Conservation (phyloP, 129 eudicot genomes). For the Calendula officinalis region DNA sequence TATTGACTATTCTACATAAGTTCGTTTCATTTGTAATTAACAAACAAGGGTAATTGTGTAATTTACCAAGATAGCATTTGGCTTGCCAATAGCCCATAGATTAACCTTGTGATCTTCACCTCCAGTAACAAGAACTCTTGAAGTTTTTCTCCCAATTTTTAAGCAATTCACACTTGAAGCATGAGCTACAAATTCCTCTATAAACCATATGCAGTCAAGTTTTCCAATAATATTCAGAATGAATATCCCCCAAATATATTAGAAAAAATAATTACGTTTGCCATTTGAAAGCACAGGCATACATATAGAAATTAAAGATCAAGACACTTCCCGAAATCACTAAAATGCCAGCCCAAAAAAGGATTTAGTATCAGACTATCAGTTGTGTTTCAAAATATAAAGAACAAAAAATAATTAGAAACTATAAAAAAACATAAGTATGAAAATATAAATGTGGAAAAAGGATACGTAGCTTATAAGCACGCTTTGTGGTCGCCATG, state of each 20-base stretch:
- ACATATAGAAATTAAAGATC: conserved; percentile 3
- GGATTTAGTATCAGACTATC: not conserved
- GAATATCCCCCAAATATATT: not conserved
- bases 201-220: conserved; percentile 25
- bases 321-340: conserved; percentile 17
- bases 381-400: not conserved
- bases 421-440: not conserved
- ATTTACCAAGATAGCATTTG: conserved; percentile 84
- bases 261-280: not conserved
- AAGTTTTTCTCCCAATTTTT: conserved; percentile 90
- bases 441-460: not conserved
- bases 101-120: conserved; percentile 99
- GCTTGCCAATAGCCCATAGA: conserved; percentile 98
- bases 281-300: conserved; percentile 1
- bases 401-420: not conserved
- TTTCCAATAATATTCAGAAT: not conserved
- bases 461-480: conserved; percentile 99
- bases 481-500: conserved; percentile 83
- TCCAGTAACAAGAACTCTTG: conserved; percentile 92
- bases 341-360: not conserved
- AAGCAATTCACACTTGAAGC: conserved; percentile 87
- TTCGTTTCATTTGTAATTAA: not conserved
- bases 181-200: conserved; percentile 99
- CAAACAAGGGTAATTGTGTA: not conserved
- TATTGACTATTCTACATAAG: not conserved